A percentile compares a stretch with the other conserved stretches of the same genome.
Conservation (phyloP, 139 green algal genomes). For the Coelastrella sp. region DNA sequence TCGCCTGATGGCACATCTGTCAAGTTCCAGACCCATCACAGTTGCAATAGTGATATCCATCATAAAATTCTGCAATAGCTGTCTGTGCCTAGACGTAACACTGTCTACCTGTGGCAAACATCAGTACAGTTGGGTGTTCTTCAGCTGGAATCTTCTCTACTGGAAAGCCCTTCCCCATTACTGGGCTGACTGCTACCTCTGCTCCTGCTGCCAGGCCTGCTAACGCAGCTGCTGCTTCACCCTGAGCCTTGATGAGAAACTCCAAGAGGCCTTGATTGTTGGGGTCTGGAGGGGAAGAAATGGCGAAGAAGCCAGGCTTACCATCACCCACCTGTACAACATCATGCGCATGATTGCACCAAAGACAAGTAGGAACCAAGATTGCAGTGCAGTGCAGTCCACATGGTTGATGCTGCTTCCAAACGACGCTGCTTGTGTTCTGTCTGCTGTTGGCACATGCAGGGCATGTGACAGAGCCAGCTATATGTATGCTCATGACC, state of each 20-base stretch:
- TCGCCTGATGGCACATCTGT: background rate
- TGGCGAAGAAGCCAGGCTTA: slow-evolving; percentile 91
- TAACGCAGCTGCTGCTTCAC: slow-evolving; percentile 1
- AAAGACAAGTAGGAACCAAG: no score
- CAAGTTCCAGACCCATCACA: no score
- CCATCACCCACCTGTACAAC: slow-evolving; percentile 71
- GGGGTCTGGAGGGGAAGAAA: slow-evolving; percentile 81
- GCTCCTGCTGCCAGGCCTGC: slow-evolving; percentile 41
- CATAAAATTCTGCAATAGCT: no score
- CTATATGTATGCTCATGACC: background rate
- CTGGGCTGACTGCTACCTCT: slow-evolving; percentile 56
- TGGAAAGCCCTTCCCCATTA: slow-evolving; percentile 84
- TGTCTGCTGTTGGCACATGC: background rate
- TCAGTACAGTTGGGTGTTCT: slow-evolving; percentile 69
- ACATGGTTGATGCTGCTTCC: no score
- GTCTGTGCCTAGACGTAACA: background rate
- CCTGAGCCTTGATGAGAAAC: slow-evolving; percentile 75
- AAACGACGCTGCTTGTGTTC: background rate
- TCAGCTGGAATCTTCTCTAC: slow-evolving; percentile 79
- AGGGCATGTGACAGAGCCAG: background rate
- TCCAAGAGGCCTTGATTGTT: slow-evolving; percentile 62
- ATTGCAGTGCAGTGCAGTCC: no score
- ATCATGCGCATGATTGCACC: slow-evolving; percentile 36
- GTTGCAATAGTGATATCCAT: no score
- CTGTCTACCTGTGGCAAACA: slow-evolving; percentile 80